Evolutionary conservation across 2,329 filamentous ascomycete species (phyloP).

Genomic region (Monosporascus sp.): DNA sequence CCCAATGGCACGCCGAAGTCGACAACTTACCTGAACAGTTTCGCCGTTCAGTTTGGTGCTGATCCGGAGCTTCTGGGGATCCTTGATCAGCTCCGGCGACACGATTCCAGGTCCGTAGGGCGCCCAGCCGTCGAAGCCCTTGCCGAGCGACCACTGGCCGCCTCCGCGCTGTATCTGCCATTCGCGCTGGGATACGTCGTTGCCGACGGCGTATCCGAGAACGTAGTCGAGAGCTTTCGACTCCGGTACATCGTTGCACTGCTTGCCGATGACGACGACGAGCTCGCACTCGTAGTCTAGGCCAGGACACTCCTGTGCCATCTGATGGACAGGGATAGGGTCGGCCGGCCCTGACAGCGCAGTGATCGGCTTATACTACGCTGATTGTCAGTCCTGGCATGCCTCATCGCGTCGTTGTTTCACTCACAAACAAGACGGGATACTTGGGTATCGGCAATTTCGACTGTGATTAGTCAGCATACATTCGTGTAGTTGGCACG

Average conservation of each 20-base stretch:
- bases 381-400: neutral
- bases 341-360: slow-evolving; percentile 60
- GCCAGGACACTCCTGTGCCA: slow-evolving; percentile 61
- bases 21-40: slow-evolving; percentile 41
- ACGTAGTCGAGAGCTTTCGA: slow-evolving; percentile 64
- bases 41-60: slow-evolving; percentile 55
- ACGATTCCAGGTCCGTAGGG: slow-evolving; percentile 70
- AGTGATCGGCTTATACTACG: slow-evolving; percentile 61
- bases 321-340: slow-evolving; percentile 57
- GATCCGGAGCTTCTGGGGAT: slow-evolving; percentile 53
- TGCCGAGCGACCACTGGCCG: slow-evolving; percentile 66
- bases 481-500: neutral
- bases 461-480: slow-evolving; percentile 31
- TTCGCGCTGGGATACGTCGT: slow-evolving; percentile 76
- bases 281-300: slow-evolving; percentile 80
- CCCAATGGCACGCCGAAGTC: no score
- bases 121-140: slow-evolving; percentile 72
- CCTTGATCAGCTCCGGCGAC: slow-evolving; percentile 44
- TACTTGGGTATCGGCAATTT: slow-evolving; percentile 64
- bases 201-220: slow-evolving; percentile 68
- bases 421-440: slow-evolving; percentile 62
- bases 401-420: neutral
- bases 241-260: slow-evolving; percentile 60
- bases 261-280: slow-evolving; percentile 65
- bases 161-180: slow-evolving; percentile 67